These are phyloP conservation scores for Rhodotorula sp. DNA, from an alignment of 1,284 basidiomycete species.

Conservation along the genomic window DNA sequence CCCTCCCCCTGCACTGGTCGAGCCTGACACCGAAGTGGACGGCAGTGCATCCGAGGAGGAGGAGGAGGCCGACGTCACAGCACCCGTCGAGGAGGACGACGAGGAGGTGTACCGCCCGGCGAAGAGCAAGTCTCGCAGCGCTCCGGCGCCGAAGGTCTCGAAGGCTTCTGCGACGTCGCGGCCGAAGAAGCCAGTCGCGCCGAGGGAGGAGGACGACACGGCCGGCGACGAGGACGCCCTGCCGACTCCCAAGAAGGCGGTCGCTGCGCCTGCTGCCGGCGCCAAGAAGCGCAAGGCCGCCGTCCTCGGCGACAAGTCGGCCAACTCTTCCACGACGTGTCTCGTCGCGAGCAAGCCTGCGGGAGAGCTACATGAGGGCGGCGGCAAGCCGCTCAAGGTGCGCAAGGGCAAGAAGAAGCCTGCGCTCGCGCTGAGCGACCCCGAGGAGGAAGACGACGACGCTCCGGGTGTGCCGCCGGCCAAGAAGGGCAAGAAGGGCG, in stretches of 20 bases:
- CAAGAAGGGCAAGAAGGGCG: constrained; percentile 1
- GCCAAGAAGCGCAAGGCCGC: constrained; percentile 29
- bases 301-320: constrained; percentile 18
- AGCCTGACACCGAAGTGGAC: background rate
- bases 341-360: background rate
- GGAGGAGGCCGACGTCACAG: background rate
- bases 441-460: background rate
- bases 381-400: constrained; percentile 10
- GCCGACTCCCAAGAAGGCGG: constrained; percentile 1
- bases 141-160: background rate
- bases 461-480: background rate
- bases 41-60: background rate
- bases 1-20: background rate
- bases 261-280: background rate
- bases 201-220: background rate
- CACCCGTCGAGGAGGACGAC: background rate
- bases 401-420: constrained; percentile 22
- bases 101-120: constrained; percentile 9
- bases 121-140: constrained; percentile 13
- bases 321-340: background rate
- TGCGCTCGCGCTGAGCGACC: background rate
- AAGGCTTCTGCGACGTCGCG: background rate
- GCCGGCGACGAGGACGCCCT: background rate
- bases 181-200: constrained; percentile 2
- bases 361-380: background rate